Evolutionary conservation across 129 eudicot species (phyloP).

Genomic region (sunflower (Helianthus annuus)): HanXRQr2.0-SUNRISE NC_035435.2:24338888-24339387

Average conservation of each 20-base stretch:
- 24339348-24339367: constrained; percentile 13
- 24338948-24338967: not conserved
- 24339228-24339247: not conserved
- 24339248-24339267: not conserved
- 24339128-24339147: not conserved
- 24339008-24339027: not conserved
- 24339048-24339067: not conserved
- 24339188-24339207: not conserved
- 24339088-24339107: not conserved
- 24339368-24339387: not conserved
- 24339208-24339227: not conserved
- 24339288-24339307: not conserved
- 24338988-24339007: not conserved
- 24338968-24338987: not conserved
- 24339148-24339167: not conserved
- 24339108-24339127: too few relatives aligned
- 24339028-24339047: not conserved
- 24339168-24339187: not conserved
- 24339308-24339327: not conserved
- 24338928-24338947: not conserved
- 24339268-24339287: not conserved
- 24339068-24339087: not conserved
- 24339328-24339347: not conserved
- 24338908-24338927: not conserved
- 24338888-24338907: not conserved